phyloP scores from a whole-genome alignment of 352 stramenopile genomes.

The Aphanomyces cochlioides region DNA sequence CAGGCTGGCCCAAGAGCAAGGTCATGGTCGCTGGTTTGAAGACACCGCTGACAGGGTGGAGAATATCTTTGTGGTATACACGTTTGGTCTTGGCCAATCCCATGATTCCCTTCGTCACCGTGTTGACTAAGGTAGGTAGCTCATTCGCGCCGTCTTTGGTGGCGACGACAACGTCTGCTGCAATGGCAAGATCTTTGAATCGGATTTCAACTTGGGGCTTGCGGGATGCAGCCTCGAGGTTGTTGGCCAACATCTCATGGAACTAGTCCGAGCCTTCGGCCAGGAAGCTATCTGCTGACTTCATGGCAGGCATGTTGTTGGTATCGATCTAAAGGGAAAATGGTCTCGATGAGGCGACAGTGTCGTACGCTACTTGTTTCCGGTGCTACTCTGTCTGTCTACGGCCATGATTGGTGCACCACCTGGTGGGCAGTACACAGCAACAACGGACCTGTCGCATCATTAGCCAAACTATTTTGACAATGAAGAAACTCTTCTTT shows the following conservation, averaged over 20 bases:
- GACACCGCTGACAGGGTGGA: slow-evolving; percentile 35
- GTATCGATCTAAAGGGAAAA: too few relatives aligned
- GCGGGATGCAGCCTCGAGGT: slow-evolving; percentile 42
- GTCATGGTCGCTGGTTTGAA: slow-evolving; percentile 38
- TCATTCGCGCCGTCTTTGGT: slow-evolving; percentile 33
- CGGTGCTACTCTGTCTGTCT: too few relatives aligned
- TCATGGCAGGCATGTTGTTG: too few relatives aligned
- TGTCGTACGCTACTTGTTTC: too few relatives aligned
- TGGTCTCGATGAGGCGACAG: too few relatives aligned
- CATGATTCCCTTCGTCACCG: slow-evolving; percentile 39
- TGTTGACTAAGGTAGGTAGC: slow-evolving; percentile 50
- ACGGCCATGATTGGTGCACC: too few relatives aligned
- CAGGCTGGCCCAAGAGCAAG: slow-evolving; percentile 47
- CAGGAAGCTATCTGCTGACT: slow-evolving; percentile 36
- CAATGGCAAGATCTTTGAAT: slow-evolving; percentile 47
- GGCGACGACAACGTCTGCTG: slow-evolving; percentile 35
- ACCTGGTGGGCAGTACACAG: too few relatives aligned
- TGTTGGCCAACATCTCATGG: slow-evolving; percentile 42
- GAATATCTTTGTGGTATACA: slow-evolving; percentile 33
- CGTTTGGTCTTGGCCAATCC: slow-evolving; percentile 32
- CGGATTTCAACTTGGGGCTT: slow-evolving; percentile 58
- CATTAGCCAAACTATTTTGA: too few relatives aligned
- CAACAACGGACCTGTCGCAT: too few relatives aligned
- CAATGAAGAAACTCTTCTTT: too few relatives aligned
- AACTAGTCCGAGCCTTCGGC: slow-evolving; percentile 37